Evolutionary conservation across 2,329 filamentous ascomycete species (phyloP), one percentile per base, ranked within the genome.

Genomic region (Alternaria gaisen): DNA sequence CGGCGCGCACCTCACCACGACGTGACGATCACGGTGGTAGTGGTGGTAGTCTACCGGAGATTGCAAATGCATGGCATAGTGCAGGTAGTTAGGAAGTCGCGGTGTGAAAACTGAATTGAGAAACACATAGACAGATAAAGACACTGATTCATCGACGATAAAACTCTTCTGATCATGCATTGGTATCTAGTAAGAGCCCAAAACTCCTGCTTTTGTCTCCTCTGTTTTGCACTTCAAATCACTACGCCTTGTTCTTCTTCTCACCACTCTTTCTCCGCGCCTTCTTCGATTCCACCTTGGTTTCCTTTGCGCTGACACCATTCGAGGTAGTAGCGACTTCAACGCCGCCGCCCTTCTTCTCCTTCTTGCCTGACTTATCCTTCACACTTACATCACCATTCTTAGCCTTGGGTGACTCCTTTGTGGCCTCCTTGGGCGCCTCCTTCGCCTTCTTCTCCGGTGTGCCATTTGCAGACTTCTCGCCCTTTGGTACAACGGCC

Each of bases 401-500:
- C 61, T 66, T 66, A 24, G 66, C 58, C 41, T 64, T 57, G 9
- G 56, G 56, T 7, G 46, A 58, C 54, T 74, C 68, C 62, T 66
- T 66, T 10, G 66, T 66, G 26, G 42, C 38, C n/a, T 56, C 50
- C 30, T 56, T 32, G 32, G 6, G 12, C 0, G 32, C 14, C 32
- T 36, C 32, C 32, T 36, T 36, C 8, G 46, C 47, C 43, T 67
- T 56, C 56, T 65, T 66, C 20, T 40, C 36, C 11, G 44, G 52
- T 7, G 46, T 53, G 42, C 72, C 72, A 55, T 71, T 68, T 58
- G 55, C 40, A 8, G 43, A 34, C 43, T 65, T 67, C n/a, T 65
- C 62, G 4, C 56, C 65, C 59, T 75, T 76, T 57, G 53, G 59
- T 43, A 64, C 60, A 4, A 71, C 47, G 1, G 77, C 76, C 65